Evolutionary conservation across 345 rosid species (phyloP), one percentile per base, ranked within the genome.

Genomic region (Noccaea caerulescens): DNA sequence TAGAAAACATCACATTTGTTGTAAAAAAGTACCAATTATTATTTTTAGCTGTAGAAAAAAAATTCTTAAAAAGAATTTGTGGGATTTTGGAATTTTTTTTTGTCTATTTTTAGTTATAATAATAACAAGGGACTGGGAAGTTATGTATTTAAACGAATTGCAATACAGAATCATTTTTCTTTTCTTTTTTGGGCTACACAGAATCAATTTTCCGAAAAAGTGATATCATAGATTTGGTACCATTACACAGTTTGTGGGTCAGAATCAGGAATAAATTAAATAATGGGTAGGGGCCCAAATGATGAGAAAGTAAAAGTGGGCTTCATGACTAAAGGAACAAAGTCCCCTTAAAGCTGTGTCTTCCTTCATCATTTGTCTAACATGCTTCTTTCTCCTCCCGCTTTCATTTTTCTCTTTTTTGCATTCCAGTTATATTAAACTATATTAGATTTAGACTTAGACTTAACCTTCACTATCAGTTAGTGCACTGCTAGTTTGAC

Each of bases 221-320:
- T 51, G 56, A 4, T 36, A 14, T 43, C 13, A 47, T 49, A 50
- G 68, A 58, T 58, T 74, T 58, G 77, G 62, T 20, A 58, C 54
- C 68, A 52, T 34, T 45, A 23, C 51, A 67, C 25, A 66, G 56
- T 58, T 51, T 25, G 62, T 66, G 62, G 77, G 73, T 67, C 63
- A 59, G 49, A 67, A 58, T 39, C 6, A 33, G 49, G 47, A 59
- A 68, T 75, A 52, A 53, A 60, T 36, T 2, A 59, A 68, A 53
- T 10, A 63, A 42, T 55, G 25, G 53, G 66, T 62, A 7, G 66
- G 79, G 79, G 71, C 39, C 75, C 32, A 69, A 69, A 27, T 8
- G 9, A 56, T 46, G 33, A 25, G 66, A 76, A 76, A 76, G 79
- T 57, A 54, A 76, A 76, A 69, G 75, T 76, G 73, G 67, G 75